A percentile compares a stretch with the other conserved stretches of the same genome.
Conservation (phyloP, 2,329 filamentous ascomycete species). For the Ophiostoma sp. region DNA sequence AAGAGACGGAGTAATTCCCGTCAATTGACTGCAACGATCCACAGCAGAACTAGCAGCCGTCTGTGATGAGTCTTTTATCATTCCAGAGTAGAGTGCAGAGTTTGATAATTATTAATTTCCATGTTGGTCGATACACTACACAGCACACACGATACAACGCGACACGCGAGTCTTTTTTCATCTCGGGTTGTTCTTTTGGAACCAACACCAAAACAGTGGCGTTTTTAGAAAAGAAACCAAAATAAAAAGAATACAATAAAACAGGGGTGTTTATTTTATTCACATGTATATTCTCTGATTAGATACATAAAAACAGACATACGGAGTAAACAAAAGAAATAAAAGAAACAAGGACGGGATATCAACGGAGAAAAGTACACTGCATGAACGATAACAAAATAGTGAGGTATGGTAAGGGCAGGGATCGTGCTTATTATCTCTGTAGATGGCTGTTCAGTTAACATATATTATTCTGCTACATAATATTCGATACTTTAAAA, state of each 20-base stretch:
- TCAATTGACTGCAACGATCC: not conserved
- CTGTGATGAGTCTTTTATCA: not conserved
- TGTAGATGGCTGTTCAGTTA: not conserved
- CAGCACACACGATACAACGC: not conserved
- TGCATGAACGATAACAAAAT: constrained; percentile 5
- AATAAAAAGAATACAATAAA: not conserved
- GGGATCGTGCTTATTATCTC: not conserved
- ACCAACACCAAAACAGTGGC: not conserved
- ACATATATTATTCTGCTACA: not conserved
- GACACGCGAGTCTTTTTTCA: not conserved
- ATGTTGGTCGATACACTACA: not conserved
- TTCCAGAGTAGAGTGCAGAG: too few relatives aligned
- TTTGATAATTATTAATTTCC: too few relatives aligned
- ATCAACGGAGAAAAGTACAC: constrained; percentile 1
- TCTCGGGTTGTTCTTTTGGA: not conserved
- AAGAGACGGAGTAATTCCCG: not conserved
- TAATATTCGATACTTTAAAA: not conserved
- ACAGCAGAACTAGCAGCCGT: not conserved
- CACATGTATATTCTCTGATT: not conserved
- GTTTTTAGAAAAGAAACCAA: not conserved
- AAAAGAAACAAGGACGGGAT: not conserved
- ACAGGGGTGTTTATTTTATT: not conserved
- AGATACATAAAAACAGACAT: not conserved
- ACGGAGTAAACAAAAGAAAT: not conserved
- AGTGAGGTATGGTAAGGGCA: not conserved